These are phyloP conservation scores for Acaromyces ingoldii DNA, from an alignment of 1,284 basidiomycete species.

Conservation along the genomic window DNA sequence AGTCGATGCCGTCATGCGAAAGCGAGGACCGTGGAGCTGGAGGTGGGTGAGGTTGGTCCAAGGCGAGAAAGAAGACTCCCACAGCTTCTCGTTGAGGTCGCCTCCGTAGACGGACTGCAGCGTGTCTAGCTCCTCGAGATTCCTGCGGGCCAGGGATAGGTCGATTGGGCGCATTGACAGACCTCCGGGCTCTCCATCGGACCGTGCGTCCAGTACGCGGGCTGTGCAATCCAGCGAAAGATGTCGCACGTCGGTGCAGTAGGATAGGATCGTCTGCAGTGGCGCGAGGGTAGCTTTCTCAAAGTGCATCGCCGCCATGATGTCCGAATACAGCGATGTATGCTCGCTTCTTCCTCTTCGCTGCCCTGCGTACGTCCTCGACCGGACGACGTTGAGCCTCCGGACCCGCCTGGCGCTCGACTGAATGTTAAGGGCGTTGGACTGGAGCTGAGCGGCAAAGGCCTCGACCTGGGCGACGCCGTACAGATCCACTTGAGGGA, in stretches of 20 bases:
- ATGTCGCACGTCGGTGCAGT: neutral
- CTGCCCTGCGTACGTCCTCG: neutral
- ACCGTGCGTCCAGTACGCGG: neutral
- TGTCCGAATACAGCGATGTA: neutral
- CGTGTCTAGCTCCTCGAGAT: constrained; percentile 2
- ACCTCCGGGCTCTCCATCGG: neutral
- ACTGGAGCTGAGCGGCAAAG: neutral
- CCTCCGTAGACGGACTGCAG: constrained; percentile 1
- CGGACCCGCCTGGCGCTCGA: neutral
- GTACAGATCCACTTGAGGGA: neutral
- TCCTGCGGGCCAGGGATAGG: neutral
- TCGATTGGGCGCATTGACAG: neutral
- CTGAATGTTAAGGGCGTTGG: neutral
- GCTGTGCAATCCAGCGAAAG: constrained; percentile 1
- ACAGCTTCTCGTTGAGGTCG: constrained; percentile 2
- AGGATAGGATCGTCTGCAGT: neutral
- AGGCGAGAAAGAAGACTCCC: neutral
- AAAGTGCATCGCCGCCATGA: neutral
- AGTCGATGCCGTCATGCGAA: neutral
- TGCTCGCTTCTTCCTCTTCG: neutral
- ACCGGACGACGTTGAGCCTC: neutral
- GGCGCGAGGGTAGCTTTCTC: constrained; percentile 1
- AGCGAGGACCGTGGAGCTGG: constrained; percentile 4
- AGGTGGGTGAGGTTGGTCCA: constrained; percentile 6
- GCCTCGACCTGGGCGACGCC: neutral